Conservation (phyloP, 306 rosid species). For the barrel medic (Medicago truncatula) region MtrunA17r5.0-ANR NC_053044.1:24819501-24820000, state of each 20-base stretch:
- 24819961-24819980: constrained; percentile 89
- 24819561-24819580: constrained; percentile 96
- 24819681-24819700: constrained; percentile 94
- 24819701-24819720: constrained; percentile 98
- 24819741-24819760: constrained; percentile 85
- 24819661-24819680: constrained; percentile 96
- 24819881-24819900: constrained; percentile 98
- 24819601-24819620: constrained; percentile 97
- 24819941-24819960: constrained; percentile 92
- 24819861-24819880: constrained; percentile 98
- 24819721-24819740: constrained; percentile 97
- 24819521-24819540: constrained; percentile 96
- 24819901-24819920: constrained; percentile 97
- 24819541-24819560: constrained; percentile 90
- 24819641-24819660: constrained; percentile 94
- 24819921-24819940: constrained; percentile 98
- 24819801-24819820: constrained; percentile 96
- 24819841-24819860: constrained; percentile 88
- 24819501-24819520: constrained; percentile 88
- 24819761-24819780: constrained; percentile 87
- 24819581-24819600: constrained; percentile 96
- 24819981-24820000: constrained; percentile 95
- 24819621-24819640: constrained; percentile 88
- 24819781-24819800: constrained; percentile 96
- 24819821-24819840: constrained; percentile 99